phyloP scores from a whole-genome alignment of 768 basidiomycete species.

The Mycena amicta region DNA sequence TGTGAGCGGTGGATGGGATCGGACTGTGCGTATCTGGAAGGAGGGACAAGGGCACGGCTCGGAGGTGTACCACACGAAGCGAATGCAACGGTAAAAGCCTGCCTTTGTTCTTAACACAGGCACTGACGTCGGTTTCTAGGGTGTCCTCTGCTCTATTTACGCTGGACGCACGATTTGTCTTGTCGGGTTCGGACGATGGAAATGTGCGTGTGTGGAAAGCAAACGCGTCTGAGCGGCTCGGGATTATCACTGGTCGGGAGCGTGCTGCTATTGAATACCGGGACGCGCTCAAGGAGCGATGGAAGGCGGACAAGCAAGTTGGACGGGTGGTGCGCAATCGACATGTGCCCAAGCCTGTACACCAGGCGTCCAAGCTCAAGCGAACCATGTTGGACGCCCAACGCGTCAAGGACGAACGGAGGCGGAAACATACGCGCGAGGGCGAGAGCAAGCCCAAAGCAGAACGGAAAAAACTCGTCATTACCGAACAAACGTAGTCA shows the following conservation, averaged over 20 bases:
- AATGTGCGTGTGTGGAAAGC: constrained; percentile 96
- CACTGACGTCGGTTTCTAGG: constrained; percentile 43
- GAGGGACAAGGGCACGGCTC: constrained; percentile 78
- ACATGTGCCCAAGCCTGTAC: constrained; percentile 88
- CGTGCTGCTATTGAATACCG: constrained; percentile 92
- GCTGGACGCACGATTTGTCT: constrained; percentile 86
- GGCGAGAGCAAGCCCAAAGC: constrained; percentile 88
- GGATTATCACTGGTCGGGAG: constrained; percentile 87
- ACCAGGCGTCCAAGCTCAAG: constrained; percentile 86
- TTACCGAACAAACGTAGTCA: constrained; percentile 73
- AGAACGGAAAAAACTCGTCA: constrained; percentile 86
- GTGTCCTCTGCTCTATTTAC: constrained; percentile 90
- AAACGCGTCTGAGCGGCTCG: constrained; percentile 88
- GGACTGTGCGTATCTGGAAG: constrained; percentile 92
- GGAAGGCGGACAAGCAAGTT: constrained; percentile 84
- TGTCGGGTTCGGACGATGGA: constrained; percentile 92
- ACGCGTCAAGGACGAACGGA: constrained; percentile 90
- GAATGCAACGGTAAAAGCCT: constrained; percentile 98
- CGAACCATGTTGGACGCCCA: constrained; percentile 89
- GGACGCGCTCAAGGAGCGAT: constrained; percentile 82
- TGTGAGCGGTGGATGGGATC: constrained; percentile 95
- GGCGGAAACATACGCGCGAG: constrained; percentile 85
- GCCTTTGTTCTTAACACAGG: constrained; percentile 5
- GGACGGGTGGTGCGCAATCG: constrained; percentile 77
- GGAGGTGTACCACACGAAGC: constrained; percentile 97